Conservation (phyloP, 306 rosid genomes). For the Purshia tridentata region DNA sequence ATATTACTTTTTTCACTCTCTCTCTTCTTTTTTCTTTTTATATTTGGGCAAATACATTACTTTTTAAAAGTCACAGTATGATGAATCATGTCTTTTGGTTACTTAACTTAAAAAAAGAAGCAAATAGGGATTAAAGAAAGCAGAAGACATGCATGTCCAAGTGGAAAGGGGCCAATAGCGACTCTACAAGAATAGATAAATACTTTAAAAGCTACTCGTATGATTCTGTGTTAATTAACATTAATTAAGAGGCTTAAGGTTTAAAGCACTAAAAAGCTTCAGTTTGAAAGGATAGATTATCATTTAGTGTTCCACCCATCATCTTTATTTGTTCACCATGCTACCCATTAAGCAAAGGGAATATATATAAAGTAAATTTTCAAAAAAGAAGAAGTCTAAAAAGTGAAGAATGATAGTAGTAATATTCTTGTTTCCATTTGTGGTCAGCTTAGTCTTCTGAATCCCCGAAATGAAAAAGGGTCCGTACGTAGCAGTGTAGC, state of each 20-base stretch:
- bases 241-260: not conserved
- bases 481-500: conserved; percentile 1
- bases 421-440: conserved; percentile 24
- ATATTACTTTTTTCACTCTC: too few relatives aligned
- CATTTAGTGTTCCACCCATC: not conserved
- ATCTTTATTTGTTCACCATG: not conserved
- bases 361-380: not conserved
- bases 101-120: not conserved
- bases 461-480: conserved; percentile 33
- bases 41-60: not conserved
- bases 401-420: conserved; percentile 5
- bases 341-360: conserved; percentile 8
- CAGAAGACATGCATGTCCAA: not conserved
- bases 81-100: not conserved
- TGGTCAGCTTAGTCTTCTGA: conserved; percentile 18
- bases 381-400: not conserved
- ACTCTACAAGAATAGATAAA: not conserved
- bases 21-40: not conserved
- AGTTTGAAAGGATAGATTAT: conserved; percentile 6
- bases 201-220: not conserved
- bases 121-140: not conserved
- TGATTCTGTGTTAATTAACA: conserved; percentile 5
- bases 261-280: conserved; percentile 23
- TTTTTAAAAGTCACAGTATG: not conserved
- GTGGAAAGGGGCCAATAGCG: conserved; percentile 5